Evolutionary conservation across 148 eudicot genomes (phyloP), one percentile per base, ranked within the genome.

Genomic region (Linanthus parryae): DNA sequence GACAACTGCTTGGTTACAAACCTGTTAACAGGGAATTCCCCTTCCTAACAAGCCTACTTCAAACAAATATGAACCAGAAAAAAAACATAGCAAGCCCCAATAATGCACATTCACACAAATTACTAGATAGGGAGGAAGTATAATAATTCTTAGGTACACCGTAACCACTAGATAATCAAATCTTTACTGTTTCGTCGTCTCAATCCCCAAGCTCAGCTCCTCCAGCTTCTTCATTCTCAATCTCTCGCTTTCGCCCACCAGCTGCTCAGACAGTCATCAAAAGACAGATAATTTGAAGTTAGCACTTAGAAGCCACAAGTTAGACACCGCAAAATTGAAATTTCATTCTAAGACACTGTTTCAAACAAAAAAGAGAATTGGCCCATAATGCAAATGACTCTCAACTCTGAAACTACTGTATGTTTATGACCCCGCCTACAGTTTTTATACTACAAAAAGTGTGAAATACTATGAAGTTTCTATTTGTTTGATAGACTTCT

Each of bases 191-290:
- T 14, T 51, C 34, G 28, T 51, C 25, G 40, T 51, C 55, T 51
- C 55, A 17, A 51, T 51, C 39, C 55, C 34, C 55, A 30, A 30
- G 14, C 40, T 51, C 55, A 51, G 55, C 40, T 51, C 55, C 55
- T 51, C 55, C 39, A 51, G 55, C 40, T 51, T 51, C 55, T 51
- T 51, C 55, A 51, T 51, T 40, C 55, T 51, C 55, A 51, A 51
- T 40, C 55, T 51, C 55, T 51, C 55, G 15, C 55, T 51, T 51
- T 51, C 55, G 39, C 54, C 33, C 30, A 50, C 54, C 3, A 51
- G 55, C 55, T 51, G 55, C 29, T 51, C 55, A 12, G 51, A 46
- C 51, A 46, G 26, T 30, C 14, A 51, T 26, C 15, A 38, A 33
- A 31, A 31, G 29, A 31, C 25, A 18, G 11, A 33, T 30, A 14